Evolutionary conservation across 2,329 filamentous ascomycete genomes (phyloP), one percentile per base, ranked within the genome.

Genomic region (Fusarium neocosmosporiellum): DNA sequence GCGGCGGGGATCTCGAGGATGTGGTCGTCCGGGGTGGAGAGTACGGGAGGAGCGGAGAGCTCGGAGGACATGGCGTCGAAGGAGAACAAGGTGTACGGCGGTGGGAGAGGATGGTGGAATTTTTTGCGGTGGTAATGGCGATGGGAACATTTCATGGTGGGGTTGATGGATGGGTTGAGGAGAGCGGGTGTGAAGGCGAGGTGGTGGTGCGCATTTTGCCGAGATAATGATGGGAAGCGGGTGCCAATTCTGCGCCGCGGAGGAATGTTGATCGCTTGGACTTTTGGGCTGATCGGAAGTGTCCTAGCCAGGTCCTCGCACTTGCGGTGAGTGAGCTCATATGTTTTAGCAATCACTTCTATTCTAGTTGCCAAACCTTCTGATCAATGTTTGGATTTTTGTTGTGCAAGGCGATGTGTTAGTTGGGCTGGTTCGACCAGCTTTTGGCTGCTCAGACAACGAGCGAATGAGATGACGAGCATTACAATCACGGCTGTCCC

Each of bases 1-100:
- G 82, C 76, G 3, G 85, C 84, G 14, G 86, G 83, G 70, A 87
- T 84, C 74, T 90, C 87, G 78, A 90, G 86, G 31, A 90, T 82
- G 59, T 89, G 81, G 57, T 91, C 88, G 54, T 90, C 89, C 29
- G 90, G 89, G 0, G 90, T 92, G 29, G 90, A 92, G 50, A 92
- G 87, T 33, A 90, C 87, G 5, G 90, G 90, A 10, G 90, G 79
- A 16, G 86, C 83, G 36, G 84, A 84, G 33, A 89, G 84, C 59
- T 86, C 84, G 67, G 81, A 78, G 14, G 84, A 78, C 86, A 89
- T 89, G 59, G 57, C 73, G 72, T 34, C 48, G 54, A 34, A 39
- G 22, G 31, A 31, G 6, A 46, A 20, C 18, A 13, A 27, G 22
- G 16, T 13, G 31, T 50, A 31, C 20, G 58, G 55, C 71, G 72